Evolutionary conservation across 495 filamentous ascomycete species (phyloP).

Genomic region (Talaromyces proteolyticus): DNA sequence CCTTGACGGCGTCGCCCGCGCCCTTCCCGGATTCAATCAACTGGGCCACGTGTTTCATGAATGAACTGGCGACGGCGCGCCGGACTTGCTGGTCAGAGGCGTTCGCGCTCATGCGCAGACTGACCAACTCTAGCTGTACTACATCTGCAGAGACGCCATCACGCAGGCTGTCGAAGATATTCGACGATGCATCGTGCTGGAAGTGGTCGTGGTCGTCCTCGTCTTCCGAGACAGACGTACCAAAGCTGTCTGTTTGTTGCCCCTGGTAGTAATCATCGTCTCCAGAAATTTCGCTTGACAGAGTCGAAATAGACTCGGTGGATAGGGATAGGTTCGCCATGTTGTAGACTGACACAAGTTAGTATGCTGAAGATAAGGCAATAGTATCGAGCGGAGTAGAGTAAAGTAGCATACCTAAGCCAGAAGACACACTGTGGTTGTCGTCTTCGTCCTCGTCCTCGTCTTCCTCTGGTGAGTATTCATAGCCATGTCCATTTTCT

Average conservation of each 20-base stretch:
- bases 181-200: slow-evolving; percentile 80
- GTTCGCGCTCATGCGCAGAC: slow-evolving; percentile 80
- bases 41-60: slow-evolving; percentile 74
- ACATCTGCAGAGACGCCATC: slow-evolving; percentile 72
- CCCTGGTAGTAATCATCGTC: slow-evolving; percentile 18
- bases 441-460: slow-evolving; percentile 46
- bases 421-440: slow-evolving; percentile 40
- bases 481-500: slow-evolving; percentile 36
- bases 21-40: slow-evolving; percentile 52
- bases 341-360: slow-evolving; percentile 73
- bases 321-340: slow-evolving; percentile 64
- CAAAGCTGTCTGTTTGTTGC: slow-evolving; percentile 44
- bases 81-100: slow-evolving; percentile 84
- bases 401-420: slow-evolving; percentile 35
- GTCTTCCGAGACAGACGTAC: slow-evolving; percentile 52
- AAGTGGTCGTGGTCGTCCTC: slow-evolving; percentile 63
- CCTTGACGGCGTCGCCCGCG: slow-evolving; percentile 58
- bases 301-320: slow-evolving; percentile 70
- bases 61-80: slow-evolving; percentile 75
- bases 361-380: no score
- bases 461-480: slow-evolving; percentile 42
- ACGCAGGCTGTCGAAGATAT: slow-evolving; percentile 75
- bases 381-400: slow-evolving; percentile 22
- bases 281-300: slow-evolving; percentile 47
- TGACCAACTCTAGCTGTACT: slow-evolving; percentile 84